These are phyloP conservation scores for Fusarium irregulare DNA, from an alignment of 2,329 filamentous ascomycete genomes.

Conservation along the genomic window DNA sequence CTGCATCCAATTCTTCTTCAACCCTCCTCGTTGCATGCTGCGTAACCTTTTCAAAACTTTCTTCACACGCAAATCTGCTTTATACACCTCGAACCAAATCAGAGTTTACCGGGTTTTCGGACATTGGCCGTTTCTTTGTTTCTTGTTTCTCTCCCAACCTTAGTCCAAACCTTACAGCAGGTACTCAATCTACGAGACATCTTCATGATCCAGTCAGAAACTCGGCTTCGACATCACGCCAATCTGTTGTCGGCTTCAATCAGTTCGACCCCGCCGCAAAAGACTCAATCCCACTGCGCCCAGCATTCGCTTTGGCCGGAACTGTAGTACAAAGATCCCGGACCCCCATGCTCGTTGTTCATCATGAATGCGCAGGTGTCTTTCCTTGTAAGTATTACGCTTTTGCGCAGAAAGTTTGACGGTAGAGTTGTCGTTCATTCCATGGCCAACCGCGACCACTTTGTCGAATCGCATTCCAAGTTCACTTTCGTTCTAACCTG, in stretches of 20 bases:
- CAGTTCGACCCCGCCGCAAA: conserved; percentile 14
- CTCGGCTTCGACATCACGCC: conserved; percentile 29
- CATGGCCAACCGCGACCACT: not conserved
- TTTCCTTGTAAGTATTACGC: conserved; percentile 62
- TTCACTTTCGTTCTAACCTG: conserved; percentile 50
- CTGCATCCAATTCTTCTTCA: conserved; percentile 16
- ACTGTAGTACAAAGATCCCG: conserved; percentile 11
- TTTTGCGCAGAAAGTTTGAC: not conserved
- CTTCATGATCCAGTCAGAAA: conserved; percentile 38
- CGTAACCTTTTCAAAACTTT: conserved; percentile 15
- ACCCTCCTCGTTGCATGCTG: conserved; percentile 11
- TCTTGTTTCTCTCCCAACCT: conserved; percentile 29
- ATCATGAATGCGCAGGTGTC: conserved; percentile 69
- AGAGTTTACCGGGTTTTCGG: conserved; percentile 35
- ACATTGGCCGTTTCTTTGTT: conserved; percentile 19
- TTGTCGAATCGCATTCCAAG: not conserved
- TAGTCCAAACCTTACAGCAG: conserved; percentile 38
- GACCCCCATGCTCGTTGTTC: conserved; percentile 28
- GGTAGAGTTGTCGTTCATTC: not conserved
- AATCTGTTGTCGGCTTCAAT: conserved; percentile 14
- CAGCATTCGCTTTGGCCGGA: not conserved
- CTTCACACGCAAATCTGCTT: conserved; percentile 13
- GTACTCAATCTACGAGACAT: conserved; percentile 28
- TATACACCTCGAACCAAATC: conserved; percentile 18
- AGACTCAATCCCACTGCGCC: conserved; percentile 11